Evolutionary conservation across 805 yeast species (phyloP).

Genomic region (Ogataea haglerorum): DNA sequence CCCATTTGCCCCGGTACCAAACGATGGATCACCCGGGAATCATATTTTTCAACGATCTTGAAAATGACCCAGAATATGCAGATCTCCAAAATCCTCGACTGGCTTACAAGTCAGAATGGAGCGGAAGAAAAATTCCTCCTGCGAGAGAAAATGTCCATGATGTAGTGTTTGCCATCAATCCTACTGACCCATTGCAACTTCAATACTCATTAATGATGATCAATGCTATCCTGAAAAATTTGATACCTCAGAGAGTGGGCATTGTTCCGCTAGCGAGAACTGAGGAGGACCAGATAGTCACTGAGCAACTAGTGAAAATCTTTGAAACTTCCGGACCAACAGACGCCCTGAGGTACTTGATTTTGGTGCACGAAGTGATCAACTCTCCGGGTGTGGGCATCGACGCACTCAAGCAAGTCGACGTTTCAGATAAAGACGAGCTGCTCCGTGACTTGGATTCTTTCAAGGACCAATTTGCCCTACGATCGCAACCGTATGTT

Average conservation of each 20-base stretch:
- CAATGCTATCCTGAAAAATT: constrained; percentile 47
- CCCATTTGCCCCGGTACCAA: too few relatives aligned
- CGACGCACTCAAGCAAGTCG: constrained; percentile 4
- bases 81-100: constrained; percentile 42
- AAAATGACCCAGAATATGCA: constrained; percentile 52
- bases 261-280: constrained; percentile 57
- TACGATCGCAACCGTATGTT: constrained; percentile 44
- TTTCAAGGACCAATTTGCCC: constrained; percentile 37
- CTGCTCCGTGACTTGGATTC: constrained; percentile 17
- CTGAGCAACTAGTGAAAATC: constrained; percentile 27
- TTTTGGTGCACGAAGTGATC: constrained; percentile 16
- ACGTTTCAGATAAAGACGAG: constrained; percentile 7
- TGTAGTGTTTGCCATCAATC: constrained; percentile 62
- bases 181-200: constrained; percentile 51
- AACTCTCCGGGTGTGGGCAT: neutral
- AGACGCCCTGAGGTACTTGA: constrained; percentile 25
- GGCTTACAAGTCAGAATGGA: constrained; percentile 42
- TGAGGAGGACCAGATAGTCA: constrained; percentile 21
- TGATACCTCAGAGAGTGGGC: constrained; percentile 79
- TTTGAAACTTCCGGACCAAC: constrained; percentile 17
- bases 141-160: constrained; percentile 74
- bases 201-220: constrained; percentile 48
- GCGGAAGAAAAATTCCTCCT: constrained; percentile 62
- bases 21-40: constrained; percentile 32
- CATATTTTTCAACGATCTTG: constrained; percentile 76